Base-by-base conservation (phyloP, 75 land plant species). In the Selaginella moellendorffii region DNA sequence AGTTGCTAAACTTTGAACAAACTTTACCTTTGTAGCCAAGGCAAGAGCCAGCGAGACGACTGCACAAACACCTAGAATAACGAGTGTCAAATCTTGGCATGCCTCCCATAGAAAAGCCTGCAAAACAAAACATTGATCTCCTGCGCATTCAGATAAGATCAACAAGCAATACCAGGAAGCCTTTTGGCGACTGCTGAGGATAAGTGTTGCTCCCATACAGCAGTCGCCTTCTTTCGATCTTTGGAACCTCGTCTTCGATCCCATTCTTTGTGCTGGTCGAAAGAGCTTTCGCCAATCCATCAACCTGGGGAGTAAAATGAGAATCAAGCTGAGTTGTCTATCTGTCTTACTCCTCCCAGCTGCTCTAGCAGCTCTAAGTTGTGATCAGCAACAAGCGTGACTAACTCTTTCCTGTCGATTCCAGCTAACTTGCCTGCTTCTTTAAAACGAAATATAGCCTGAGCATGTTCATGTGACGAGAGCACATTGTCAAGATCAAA, bases 91-190 rank as follows among this genome's bases (percentile, higher is more conserved):
- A 62, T 91, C 97, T 29, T 91, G 88, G 68, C 85, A 79, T 23
- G 97, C 86, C 72, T 91, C 97, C 88, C 86, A 88, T 8, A 91
- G 86, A 83, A 82, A 91, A 1, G 82, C 76, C 82, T 74, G 88
- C 68, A 92, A 92, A n/a, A n/a, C n/a, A n/a, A n/a, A n/a, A n/a
- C n/a, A n/a, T n/a, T n/a, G n/a, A n/a, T n/a, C n/a, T n/a, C n/a
- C n/a, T n/a, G n/a, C n/a, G n/a, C n/a, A n/a, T n/a, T n/a, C n/a
- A n/a, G n/a, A n/a, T n/a, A n/a, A n/a, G n/a, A n/a, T n/a, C n/a
- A n/a, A n/a, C n/a, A 46, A 88, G 77, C 69, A 81, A 85, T 54
- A 65, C 76, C 71, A 68, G 77, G 51, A 88, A 88, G 1, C 84
- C 73, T 69, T 79, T 74, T 0, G 83, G 56, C 61, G 89, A 84